Conservation (phyloP, 306 rosid species). For the Trichosanthes cucumerina region DNA sequence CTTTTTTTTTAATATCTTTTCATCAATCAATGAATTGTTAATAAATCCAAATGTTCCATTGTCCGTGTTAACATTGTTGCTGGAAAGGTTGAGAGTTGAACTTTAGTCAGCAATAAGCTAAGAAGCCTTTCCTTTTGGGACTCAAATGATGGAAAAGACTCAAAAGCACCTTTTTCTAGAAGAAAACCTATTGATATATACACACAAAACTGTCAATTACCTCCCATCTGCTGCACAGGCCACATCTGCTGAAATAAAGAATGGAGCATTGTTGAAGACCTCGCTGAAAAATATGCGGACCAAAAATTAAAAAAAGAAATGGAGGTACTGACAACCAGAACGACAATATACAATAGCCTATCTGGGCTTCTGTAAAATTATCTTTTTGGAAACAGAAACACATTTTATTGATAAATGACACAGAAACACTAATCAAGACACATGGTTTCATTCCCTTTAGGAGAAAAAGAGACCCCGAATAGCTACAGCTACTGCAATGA, state of each 20-base stretch:
- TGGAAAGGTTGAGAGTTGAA: background rate
- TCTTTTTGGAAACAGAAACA: background rate
- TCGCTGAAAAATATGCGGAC: constrained; percentile 40
- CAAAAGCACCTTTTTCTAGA: background rate
- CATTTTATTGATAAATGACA: background rate
- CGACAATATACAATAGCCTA: background rate
- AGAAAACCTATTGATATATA: background rate
- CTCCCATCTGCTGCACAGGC: constrained; percentile 58
- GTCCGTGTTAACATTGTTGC: background rate
- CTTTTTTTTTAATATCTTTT: background rate
- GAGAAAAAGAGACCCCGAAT: background rate
- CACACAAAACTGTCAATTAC: constrained; percentile 15
- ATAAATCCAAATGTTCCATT: background rate
- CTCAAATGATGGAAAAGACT: background rate
- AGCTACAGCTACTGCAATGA: background rate
- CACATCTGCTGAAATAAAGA: constrained; percentile 86
- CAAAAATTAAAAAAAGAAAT: constrained; percentile 18
- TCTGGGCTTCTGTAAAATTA: background rate
- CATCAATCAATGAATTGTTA: background rate
- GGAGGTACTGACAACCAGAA: constrained; percentile 11
- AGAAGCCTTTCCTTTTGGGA: background rate
- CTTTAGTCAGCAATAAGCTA: background rate
- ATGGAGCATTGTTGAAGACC: constrained; percentile 86
- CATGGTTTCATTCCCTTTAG: background rate
- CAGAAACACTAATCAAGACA: background rate